Conservation (phyloP, 176 grass and related monocot genomes). For the Elaeis guineensis region DNA sequence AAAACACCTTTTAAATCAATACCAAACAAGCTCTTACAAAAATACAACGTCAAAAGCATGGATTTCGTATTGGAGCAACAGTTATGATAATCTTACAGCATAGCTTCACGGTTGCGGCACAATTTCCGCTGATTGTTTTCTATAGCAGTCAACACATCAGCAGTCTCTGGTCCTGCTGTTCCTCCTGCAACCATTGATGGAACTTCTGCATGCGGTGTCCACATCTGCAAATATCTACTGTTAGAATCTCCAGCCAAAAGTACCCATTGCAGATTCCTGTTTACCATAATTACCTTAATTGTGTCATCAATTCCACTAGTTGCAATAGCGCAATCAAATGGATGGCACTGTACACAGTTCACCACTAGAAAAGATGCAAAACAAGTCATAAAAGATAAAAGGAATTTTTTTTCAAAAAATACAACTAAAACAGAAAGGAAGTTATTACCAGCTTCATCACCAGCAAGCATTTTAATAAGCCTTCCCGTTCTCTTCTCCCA, state of each 20-base stretch:
- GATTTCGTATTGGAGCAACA: no score
- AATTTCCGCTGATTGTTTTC: constrained; percentile 83
- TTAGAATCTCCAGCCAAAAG: no score
- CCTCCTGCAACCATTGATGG: constrained; percentile 58
- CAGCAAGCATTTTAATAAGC: constrained; percentile 90
- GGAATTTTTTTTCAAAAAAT: not conserved
- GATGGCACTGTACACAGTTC: constrained; percentile 98
- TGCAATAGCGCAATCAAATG: constrained; percentile 78
- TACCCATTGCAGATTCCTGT: no score
- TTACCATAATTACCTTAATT: constrained; percentile 60
- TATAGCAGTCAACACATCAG: constrained; percentile 70
- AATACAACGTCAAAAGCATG: no score
- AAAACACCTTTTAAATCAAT: no score
- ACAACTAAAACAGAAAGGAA: constrained; percentile 10
- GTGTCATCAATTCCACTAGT: constrained; percentile 94
- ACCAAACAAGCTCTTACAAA: no score
- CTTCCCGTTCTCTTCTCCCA: constrained; percentile 98
- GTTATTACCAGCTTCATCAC: constrained; percentile 73
- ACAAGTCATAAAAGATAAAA: not conserved
- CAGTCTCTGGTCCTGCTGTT: constrained; percentile 38
- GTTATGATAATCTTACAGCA: constrained; percentile 43
- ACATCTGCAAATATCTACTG: constrained; percentile 38
- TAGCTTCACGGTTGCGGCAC: constrained; percentile 59
- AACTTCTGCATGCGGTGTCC: constrained; percentile 68
- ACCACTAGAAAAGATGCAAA: constrained; percentile 47